Percentiles rank a stretch among this genome's conserved stretches.
Evolutionary conservation across 495 filamentous ascomycete genomes (phyloP).

Genomic region (Massariosphaeria phaeospora): DNA sequence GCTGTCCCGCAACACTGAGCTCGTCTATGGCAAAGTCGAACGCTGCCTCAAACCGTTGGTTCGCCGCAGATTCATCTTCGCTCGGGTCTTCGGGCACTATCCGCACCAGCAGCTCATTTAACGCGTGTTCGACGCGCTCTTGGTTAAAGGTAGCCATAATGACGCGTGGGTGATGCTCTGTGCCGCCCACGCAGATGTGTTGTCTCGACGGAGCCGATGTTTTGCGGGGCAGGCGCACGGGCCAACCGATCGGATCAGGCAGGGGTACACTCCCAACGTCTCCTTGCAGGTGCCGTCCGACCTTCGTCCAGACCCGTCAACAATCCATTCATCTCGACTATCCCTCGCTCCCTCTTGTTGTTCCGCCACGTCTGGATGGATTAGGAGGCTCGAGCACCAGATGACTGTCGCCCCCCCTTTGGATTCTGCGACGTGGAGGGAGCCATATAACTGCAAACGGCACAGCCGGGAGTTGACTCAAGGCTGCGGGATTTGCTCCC

Average conservation of each 20-base stretch:
- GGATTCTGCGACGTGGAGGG: no score
- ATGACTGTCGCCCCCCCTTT: no score
- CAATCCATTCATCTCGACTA: no score
- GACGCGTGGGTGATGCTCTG: neutral
- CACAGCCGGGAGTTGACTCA: no score
- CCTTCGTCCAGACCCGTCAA: no score
- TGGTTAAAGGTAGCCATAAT: constrained; percentile 33
- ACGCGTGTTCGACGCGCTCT: constrained; percentile 43
- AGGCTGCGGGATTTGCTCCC: no score
- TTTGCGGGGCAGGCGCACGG: neutral
- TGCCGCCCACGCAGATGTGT: neutral
- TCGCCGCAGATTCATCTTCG: constrained; percentile 39
- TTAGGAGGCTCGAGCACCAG: no score
- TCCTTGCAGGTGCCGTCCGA: no score
- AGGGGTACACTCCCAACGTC: no score
- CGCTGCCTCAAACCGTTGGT: constrained; percentile 41
- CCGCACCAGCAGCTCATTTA: constrained; percentile 41
- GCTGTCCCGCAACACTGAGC: constrained; percentile 22
- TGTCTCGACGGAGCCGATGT: neutral
- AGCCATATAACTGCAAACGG: no score
- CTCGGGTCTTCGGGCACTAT: constrained; percentile 36
- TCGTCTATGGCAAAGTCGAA: constrained; percentile 36
- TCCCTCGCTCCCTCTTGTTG: no score
- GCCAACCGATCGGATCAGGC: neutral
- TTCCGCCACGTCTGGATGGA: no score